Base-by-base conservation (phyloP, 805 yeast genomes). In the Priceomyces melissophilus region DNA sequence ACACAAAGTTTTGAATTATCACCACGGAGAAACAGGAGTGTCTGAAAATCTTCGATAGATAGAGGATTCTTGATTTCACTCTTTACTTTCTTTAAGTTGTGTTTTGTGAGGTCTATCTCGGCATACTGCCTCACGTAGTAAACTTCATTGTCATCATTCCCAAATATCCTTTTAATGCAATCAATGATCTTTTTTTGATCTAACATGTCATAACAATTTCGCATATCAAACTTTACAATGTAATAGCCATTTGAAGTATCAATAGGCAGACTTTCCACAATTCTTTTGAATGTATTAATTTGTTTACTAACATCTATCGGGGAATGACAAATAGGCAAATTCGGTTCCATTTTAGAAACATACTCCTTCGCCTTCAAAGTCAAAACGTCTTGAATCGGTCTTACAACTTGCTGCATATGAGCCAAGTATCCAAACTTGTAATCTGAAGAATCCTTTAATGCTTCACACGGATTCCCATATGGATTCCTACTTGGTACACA, bases 131-230 rank as follows among this genome's bases (percentile, higher is more conserved):
- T 34, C 6, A 59, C 40, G 35, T 40, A 60, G 42, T 43, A 65
- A 11, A 34, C 32, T n/a, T 46, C 47, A 5, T 47, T 44, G 10
- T 41, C 49, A 2, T 35, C 36, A 17, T 37, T 42, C 4, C 40
- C 58, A 37, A 62, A 63, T 45, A 69, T 55, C 20, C 50, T 39
- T 1, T 54, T 49, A 1, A 76, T 48, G 23, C 70, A 53, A 3
- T 57, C 46, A 2, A 70, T 40, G 2, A 77, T 64, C 42, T 67
- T 69, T 0, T 52, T 47, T 35, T 74, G 76, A 11, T 85, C 81
- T 12, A 89, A 65, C 2, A 80, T 75, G 52, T 91, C 97, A 57
- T 79, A 90, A 41, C 96, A 88, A 3, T 81, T 73, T 41, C 71
- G 73, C 47, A 86, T 79, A 57, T 90, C 98, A 58, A 87, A 84